These are phyloP conservation scores for Endotrypanum monterogeii DNA, from an alignment of 208 protist species.

Conservation along the genomic window DNA sequence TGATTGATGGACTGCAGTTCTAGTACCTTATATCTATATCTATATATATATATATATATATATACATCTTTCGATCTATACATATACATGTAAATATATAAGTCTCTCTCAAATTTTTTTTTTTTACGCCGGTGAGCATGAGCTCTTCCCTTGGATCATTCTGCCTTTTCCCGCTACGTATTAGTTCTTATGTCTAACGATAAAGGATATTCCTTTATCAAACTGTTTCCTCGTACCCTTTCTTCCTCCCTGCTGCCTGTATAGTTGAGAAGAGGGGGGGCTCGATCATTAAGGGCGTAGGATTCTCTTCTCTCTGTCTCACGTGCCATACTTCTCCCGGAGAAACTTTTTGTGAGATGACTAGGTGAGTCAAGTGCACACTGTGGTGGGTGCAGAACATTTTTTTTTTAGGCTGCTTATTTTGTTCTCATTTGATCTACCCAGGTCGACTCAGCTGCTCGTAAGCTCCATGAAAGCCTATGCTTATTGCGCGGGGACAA, in stretches of 20 bases:
- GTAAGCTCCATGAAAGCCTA: neutral
- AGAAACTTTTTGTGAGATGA: neutral
- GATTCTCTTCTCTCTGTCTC: neutral
- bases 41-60: too few species aligned
- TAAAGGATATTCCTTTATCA: too few species aligned
- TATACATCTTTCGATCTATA: too few species aligned
- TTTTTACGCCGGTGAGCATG: neutral
- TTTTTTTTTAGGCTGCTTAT: neutral
- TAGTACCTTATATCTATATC: too few species aligned
- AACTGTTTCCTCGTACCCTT: too few species aligned
- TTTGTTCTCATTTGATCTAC: neutral
- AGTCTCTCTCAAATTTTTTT: too few species aligned
- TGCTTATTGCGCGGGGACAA: neutral
- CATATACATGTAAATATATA: too few species aligned
- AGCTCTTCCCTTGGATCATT: too few species aligned
- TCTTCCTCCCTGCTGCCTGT: neutral
- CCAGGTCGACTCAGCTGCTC: neutral
- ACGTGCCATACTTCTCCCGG: neutral
- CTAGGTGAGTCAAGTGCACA: neutral
- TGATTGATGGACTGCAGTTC: constrained; percentile 47
- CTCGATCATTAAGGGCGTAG: neutral
- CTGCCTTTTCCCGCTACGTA: too few species aligned
- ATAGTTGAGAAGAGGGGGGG: neutral
- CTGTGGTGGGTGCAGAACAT: neutral
- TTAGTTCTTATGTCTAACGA: too few species aligned